Conservation (phyloP, 2,329 filamentous ascomycete genomes). For the Raffaelea arxii region DNA sequence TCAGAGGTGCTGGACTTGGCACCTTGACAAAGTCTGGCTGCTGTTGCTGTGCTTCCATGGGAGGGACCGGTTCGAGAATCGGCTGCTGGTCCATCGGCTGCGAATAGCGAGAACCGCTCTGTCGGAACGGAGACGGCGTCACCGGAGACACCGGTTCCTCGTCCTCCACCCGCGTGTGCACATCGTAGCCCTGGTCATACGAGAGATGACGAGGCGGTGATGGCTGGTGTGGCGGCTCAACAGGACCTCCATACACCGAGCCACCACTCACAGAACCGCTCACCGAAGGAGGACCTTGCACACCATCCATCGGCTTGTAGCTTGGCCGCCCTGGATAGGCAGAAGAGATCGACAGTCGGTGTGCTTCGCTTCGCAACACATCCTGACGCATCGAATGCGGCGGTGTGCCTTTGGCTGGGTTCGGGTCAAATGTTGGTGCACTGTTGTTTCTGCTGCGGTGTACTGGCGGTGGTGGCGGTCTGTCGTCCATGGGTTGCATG, state of each 20-base stretch:
- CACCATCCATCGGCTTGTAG: conserved; percentile 41
- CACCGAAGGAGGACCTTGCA: conserved; percentile 28
- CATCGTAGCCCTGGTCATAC: conserved; percentile 38
- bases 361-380: conserved; percentile 46
- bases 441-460: conserved; percentile 40
- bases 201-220: conserved; percentile 37
- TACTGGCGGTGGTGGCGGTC: conserved; percentile 46
- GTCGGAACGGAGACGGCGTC: conserved; percentile 15
- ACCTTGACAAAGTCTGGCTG: conserved; percentile 27
- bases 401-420: conserved; percentile 30
- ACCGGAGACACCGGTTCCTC: conserved; percentile 38
- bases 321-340: conserved; percentile 43
- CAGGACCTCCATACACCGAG: conserved; percentile 7
- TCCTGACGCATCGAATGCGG: conserved; percentile 46
- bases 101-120: conserved; percentile 16
- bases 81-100: conserved; percentile 6
- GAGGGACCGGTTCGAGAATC: conserved; percentile 1
- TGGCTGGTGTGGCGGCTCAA: conserved; percentile 23
- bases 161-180: conserved; percentile 49
- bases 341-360: conserved; percentile 37
- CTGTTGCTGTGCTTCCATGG: background rate
- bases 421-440: conserved; percentile 29
- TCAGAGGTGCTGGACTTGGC: conserved; percentile 34
- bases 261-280: background rate
- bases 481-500: conserved; percentile 21